Evolutionary conservation across 2,329 filamentous ascomycete species (phyloP), one percentile per base, ranked within the genome.

Genomic region (Chaetomiaceae sp.): DNA sequence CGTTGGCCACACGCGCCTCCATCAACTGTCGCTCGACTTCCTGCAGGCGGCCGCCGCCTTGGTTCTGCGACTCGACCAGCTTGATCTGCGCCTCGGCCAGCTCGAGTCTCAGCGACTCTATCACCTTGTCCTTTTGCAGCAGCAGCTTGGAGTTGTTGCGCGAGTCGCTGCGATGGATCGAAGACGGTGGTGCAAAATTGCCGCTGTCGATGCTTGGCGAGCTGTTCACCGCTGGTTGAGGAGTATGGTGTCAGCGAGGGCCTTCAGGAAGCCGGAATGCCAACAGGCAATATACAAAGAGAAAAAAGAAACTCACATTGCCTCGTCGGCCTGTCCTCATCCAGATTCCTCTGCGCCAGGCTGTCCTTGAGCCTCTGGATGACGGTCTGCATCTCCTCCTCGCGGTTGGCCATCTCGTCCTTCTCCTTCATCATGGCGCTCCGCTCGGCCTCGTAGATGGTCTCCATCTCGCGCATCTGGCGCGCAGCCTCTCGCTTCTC

Each of bases 41-140:
- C 59, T 89, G 87, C 64, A 96, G 74, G 23, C 87, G 84, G 40
- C 89, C 90, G 47, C 91, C 92, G 46, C 90, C 92, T 68, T 87
- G 83, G 67, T 96, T 96, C 70, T 97, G 91, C 48, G 93, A 84
- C 68, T 97, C 92, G 23, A 96, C 86, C 21, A 96, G 77, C 69
- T 96, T 96, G 71, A 96, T 95, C 68, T 97, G 91, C 19, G 89
- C 86, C 68, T 97, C 93, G 38, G 93, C 92, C 43, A 99, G 79
- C 67, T 99, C 93, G 21, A 97, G 79, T 50, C 92, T 82, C 55
- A 99, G 76, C 10, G 87, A 89, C 67, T 97, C 92, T 61, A 99
- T 97, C 53, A 96, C 76, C 71, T 95, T 93, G 70, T 99, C 93
- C 68, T 97, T 99, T 68, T 97, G 91, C 60, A 95, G 78, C 44